phyloP scores from a whole-genome alignment of 257 asterid species.

The Solanum rostratum region DNA sequence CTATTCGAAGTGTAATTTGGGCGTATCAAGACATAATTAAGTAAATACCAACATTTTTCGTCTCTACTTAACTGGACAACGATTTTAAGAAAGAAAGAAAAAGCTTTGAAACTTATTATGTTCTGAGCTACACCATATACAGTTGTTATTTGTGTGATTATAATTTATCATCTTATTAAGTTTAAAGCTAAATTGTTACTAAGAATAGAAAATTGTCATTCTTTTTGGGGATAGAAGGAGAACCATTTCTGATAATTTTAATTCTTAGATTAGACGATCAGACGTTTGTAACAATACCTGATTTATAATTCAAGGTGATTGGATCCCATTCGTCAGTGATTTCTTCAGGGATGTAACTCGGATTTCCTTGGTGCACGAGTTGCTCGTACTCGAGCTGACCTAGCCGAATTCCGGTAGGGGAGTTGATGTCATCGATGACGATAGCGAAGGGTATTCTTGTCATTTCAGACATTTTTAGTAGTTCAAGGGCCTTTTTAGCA shows the following conservation, averaged over 20 bases:
- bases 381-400: conserved; percentile 66
- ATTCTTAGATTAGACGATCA: background rate
- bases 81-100: background rate
- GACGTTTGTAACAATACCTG: conserved; percentile 9
- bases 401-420: conserved; percentile 40
- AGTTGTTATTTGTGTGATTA: background rate
- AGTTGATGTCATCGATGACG: conserved; percentile 48
- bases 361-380: conserved; percentile 35
- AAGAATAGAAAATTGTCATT: background rate
- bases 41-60: background rate
- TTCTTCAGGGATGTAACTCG: conserved; percentile 20
- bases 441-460: conserved; percentile 32
- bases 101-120: background rate
- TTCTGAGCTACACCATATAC: background rate
- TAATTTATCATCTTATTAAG: background rate
- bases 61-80: background rate
- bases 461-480: conserved; percentile 4
- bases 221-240: background rate
- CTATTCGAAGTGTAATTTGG: no score
- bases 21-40: background rate
- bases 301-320: conserved; percentile 66
- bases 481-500: conserved; percentile 40
- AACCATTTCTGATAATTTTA: background rate
- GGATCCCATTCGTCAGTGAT: conserved; percentile 70
- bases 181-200: background rate